These are phyloP conservation scores for Neoascochyta sp. DNA, from an alignment of 2,329 filamentous ascomycete genomes.

Conservation along the genomic window DNA sequence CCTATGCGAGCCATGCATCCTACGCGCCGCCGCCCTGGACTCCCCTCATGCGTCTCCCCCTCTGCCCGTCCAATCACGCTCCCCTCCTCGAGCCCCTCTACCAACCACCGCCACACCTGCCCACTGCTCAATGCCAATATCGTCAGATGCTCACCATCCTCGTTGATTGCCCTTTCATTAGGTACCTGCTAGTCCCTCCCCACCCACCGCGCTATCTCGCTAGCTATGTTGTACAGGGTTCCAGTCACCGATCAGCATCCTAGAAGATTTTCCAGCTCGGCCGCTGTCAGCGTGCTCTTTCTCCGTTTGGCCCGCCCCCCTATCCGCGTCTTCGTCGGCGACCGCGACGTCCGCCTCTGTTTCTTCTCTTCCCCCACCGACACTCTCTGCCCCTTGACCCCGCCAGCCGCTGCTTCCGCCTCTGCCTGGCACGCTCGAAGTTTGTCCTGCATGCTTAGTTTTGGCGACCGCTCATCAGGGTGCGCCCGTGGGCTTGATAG, in stretches of 20 bases:
- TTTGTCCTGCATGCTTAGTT: constrained; percentile 47
- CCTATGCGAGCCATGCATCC: too few relatives aligned
- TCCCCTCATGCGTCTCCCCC: too few relatives aligned
- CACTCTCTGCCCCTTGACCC: constrained; percentile 9
- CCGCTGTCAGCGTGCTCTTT: constrained; percentile 70
- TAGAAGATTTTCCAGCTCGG: constrained; percentile 60
- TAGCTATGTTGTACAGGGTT: too few relatives aligned
- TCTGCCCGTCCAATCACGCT: too few relatives aligned
- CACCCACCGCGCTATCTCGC: constrained; percentile 1
- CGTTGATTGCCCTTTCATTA: too few relatives aligned
- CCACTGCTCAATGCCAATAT: too few relatives aligned
- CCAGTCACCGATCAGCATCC: constrained; percentile 25
- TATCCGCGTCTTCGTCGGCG: constrained; percentile 44
- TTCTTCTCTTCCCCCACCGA: constrained; percentile 18
- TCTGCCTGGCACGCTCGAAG: constrained; percentile 44
- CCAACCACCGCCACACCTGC: too few relatives aligned
- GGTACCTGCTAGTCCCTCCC: too few relatives aligned
- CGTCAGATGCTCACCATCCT: too few relatives aligned
- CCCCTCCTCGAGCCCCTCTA: too few relatives aligned
- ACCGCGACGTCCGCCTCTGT: constrained; percentile 24
- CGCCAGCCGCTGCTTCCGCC: constrained; percentile 42
- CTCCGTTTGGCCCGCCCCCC: constrained; percentile 59
- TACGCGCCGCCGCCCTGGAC: too few relatives aligned
- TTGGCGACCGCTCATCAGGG: constrained; percentile 38
- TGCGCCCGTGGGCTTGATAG: constrained; percentile 38